A percentile compares a stretch with the other conserved stretches of the same genome.
Evolutionary conservation across 345 rosid genomes (phyloP).

Genomic region (Trapa bicornis): DNA sequence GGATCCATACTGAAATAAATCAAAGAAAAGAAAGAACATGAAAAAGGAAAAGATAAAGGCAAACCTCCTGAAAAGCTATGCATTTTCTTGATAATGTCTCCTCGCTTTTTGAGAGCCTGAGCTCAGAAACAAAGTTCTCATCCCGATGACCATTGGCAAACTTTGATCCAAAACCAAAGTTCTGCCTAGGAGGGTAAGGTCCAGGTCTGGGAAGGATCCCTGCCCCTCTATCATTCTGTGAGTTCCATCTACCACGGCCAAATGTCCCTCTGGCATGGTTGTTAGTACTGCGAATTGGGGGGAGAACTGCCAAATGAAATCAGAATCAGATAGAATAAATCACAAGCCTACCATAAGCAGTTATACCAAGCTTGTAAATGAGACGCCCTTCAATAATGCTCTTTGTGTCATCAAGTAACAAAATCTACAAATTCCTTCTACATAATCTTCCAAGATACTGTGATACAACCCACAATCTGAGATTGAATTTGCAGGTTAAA

Average conservation of each 20-base stretch:
- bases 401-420: background rate
- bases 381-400: background rate
- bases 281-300: slow-evolving; percentile 44
- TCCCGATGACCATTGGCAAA: slow-evolving; percentile 66
- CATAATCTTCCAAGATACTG: background rate
- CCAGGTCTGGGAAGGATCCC: slow-evolving; percentile 93
- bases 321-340: background rate
- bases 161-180: slow-evolving; percentile 56
- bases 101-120: slow-evolving; percentile 72
- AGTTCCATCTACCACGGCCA: slow-evolving; percentile 81
- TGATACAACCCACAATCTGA: background rate
- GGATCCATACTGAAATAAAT: background rate
- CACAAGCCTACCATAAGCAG: background rate
- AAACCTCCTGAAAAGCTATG: slow-evolving; percentile 79
- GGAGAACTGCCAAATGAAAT: slow-evolving; percentile 47
- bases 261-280: slow-evolving; percentile 52
- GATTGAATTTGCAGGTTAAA: background rate
- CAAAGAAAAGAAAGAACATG: background rate
- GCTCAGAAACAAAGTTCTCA: slow-evolving; percentile 85
- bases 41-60: background rate
- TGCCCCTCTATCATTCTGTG: slow-evolving; percentile 58
- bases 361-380: background rate
- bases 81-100: slow-evolving; percentile 77
- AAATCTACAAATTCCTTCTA: background rate
- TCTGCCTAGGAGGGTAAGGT: slow-evolving; percentile 56